Evolutionary conservation across 2,329 filamentous ascomycete species (phyloP).

Genomic region (Ambrosiella cleistominuta): DNA sequence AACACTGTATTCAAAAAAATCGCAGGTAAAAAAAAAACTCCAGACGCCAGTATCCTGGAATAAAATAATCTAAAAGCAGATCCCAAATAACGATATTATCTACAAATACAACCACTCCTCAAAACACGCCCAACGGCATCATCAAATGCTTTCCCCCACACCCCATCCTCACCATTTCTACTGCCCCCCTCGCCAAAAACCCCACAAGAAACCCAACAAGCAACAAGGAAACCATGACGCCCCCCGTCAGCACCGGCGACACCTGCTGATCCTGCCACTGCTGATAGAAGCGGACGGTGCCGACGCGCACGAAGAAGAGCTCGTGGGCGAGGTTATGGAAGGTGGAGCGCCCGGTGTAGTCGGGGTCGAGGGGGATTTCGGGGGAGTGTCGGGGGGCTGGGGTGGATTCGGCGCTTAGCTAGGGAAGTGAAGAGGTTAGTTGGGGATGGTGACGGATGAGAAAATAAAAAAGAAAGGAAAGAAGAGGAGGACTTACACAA

Average conservation of each 20-base stretch:
- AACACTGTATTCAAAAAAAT: background rate
- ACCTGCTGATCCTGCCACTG: slow-evolving; percentile 19
- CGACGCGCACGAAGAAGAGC: slow-evolving; percentile 21
- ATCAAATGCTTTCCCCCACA: background rate
- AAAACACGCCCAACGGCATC: slow-evolving; percentile 7
- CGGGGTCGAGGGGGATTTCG: slow-evolving; percentile 15
- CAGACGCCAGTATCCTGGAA: background rate
- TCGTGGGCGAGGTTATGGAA: slow-evolving; percentile 14
- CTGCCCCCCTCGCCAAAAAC: slow-evolving; percentile 2
- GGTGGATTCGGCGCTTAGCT: slow-evolving; percentile 18
- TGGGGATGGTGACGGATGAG: background rate
- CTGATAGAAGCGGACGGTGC: slow-evolving; percentile 18
- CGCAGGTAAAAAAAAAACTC: background rate
- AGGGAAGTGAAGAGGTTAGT: background rate
- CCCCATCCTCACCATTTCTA: background rate
- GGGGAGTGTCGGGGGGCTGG: slow-evolving; percentile 15
- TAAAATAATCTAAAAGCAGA: background rate
- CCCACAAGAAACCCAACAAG: slow-evolving; percentile 16
- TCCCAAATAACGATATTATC: background rate
- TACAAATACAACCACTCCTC: background rate
- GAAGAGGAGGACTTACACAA: slow-evolving; percentile 31
- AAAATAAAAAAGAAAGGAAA: background rate
- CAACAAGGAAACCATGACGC: slow-evolving; percentile 15
- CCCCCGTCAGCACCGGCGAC: slow-evolving; percentile 16
- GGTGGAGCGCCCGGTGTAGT: slow-evolving; percentile 13